Conservation (phyloP, 2,329 filamentous ascomycete species). For the Arthroderma sp. region DNA sequence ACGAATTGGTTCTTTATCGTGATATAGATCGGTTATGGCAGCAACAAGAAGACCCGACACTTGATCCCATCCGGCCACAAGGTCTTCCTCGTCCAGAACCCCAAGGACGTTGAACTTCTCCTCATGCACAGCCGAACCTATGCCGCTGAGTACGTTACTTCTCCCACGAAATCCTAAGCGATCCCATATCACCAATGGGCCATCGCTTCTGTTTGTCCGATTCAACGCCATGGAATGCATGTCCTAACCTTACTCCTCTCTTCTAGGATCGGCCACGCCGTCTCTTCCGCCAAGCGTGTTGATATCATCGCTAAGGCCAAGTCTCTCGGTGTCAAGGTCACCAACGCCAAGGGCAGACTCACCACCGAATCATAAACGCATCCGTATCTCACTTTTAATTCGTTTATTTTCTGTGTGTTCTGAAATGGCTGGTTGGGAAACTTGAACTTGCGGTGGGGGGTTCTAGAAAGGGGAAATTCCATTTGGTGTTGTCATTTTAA, state of each 20-base stretch:
- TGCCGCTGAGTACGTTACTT: slow-evolving; percentile 77
- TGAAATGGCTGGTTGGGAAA: slow-evolving; percentile 2
- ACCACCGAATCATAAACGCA: slow-evolving; percentile 58
- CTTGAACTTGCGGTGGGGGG: background rate
- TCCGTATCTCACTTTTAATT: slow-evolving; percentile 1
- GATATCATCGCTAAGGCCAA: slow-evolving; percentile 96
- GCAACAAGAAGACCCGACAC: slow-evolving; percentile 99
- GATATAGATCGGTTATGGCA: slow-evolving; percentile 85
- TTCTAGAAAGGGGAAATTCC: background rate
- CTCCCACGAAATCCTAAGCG: background rate
- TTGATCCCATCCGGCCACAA: slow-evolving; percentile 99
- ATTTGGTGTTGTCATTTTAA: slow-evolving; percentile 8
- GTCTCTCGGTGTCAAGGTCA: slow-evolving; percentile 98
- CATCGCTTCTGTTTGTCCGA: background rate
- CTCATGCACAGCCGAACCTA: slow-evolving; percentile 99
- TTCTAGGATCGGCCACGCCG: slow-evolving; percentile 82
- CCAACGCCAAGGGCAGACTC: slow-evolving; percentile 97
- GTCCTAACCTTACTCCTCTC: background rate
- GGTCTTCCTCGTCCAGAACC: slow-evolving; percentile 98
- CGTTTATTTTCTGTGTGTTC: slow-evolving; percentile 5
- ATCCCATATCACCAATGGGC: background rate
- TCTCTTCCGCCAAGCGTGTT: slow-evolving; percentile 97
- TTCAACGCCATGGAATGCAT: too few species aligned
- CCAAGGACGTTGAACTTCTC: slow-evolving; percentile 88
- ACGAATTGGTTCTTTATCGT: too few species aligned